Base-by-base conservation (phyloP, 2,329 filamentous ascomycete species). In the Arthroderma uncinatum region DNA sequence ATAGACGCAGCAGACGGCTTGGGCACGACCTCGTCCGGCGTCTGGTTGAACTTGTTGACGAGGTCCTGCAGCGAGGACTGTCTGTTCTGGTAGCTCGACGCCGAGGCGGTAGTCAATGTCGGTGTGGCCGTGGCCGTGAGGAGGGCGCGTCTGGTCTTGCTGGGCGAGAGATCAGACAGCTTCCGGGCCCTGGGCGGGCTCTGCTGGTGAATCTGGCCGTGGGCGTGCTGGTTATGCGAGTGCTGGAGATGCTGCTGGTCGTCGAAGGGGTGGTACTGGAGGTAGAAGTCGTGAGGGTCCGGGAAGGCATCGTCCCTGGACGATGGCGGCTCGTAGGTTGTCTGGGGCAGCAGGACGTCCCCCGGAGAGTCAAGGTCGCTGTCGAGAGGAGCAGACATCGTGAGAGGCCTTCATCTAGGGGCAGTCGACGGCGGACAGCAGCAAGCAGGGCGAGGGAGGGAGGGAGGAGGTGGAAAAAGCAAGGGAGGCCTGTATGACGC, bases 11-110 rank as follows among this genome's bases (percentile, higher is more conserved):
- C 62, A 23, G 65, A 65, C 16, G 54, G 48, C 40, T 33, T 7
- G 74, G 75, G 12, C 74, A 70, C 72, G 53, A 73, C 64, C 59
- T 74, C 70, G 60, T 77, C 75, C 34, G 66, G 74, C 63, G 78
- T 82, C 66, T 84, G 82, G 70, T 92, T 87, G 72, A 92, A 93
- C 56, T 81, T 84, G 70, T 85, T 88, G 65, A 87, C 84, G 61
- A 93, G 76, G 67, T 93, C 87, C 72, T 85, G 89, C 63, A 93
- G 86, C 59, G 85, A 91, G n/a, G 83, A 78, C 62, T 85, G 79
- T 62, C 73, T 71, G 61, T 63, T 72, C 19, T 23, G 25, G 34
- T 23, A 34, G 7, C 21, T 33, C 4, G 48, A 9, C 19, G 28
- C 25, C 40, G 66, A 66, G 59, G 68, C 67, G 16, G 71, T 71